A percentile compares a stretch with the other conserved stretches of the same genome.
Conservation (phyloP, 495 filamentous ascomycete genomes). For the Penicillium tannophilum region DNA sequence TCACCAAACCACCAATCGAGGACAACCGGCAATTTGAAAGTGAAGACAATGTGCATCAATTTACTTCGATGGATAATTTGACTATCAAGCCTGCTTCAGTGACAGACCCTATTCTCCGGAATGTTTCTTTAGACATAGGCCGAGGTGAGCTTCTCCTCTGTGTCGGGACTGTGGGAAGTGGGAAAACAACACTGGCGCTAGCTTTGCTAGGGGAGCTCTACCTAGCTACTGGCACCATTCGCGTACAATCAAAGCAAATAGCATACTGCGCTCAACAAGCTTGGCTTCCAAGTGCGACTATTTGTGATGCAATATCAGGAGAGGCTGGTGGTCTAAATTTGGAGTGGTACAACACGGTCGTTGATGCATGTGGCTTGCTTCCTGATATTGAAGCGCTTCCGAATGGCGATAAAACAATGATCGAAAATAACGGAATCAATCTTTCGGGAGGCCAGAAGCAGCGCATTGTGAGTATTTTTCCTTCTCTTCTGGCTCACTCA, state of each 20-base stretch:
- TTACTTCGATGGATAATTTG: background rate
- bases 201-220: conserved; percentile 48
- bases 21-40: conserved; percentile 6
- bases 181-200: conserved; percentile 47
- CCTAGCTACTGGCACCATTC: conserved; percentile 32
- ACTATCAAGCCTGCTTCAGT: conserved; percentile 1
- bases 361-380: conserved; percentile 49
- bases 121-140: conserved; percentile 26
- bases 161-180: conserved; percentile 49
- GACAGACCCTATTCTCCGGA: background rate
- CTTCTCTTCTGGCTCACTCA: background rate
- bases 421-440: conserved; percentile 55
- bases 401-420: conserved; percentile 45
- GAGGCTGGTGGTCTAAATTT: conserved; percentile 21
- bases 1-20: conserved; percentile 21
- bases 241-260: conserved; percentile 23
- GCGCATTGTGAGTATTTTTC: conserved; percentile 36
- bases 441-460: conserved; percentile 59
- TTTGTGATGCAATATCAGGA: conserved; percentile 40
- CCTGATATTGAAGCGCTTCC: conserved; percentile 48
- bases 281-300: conserved; percentile 46
- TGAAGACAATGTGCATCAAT: background rate
- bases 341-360: conserved; percentile 47
- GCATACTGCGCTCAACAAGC: conserved; percentile 42
- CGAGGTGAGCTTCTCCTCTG: conserved; percentile 39